These are phyloP conservation scores for Ganoderma sp. DNA, from an alignment of 1,284 basidiomycete species.

Conservation along the genomic window DNA sequence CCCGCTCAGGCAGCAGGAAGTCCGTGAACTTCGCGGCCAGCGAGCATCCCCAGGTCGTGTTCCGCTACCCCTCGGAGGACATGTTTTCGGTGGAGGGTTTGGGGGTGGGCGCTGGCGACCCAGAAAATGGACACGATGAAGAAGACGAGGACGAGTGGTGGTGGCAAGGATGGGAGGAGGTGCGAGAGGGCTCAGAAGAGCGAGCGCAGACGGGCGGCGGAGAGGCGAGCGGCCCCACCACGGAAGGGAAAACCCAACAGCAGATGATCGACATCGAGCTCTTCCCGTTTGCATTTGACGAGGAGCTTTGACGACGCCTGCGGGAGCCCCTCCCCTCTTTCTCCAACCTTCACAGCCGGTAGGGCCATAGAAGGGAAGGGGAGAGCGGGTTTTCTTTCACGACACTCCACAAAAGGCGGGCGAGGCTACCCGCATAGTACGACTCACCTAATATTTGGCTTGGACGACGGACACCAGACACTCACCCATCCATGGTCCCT, in stretches of 20 bases:
- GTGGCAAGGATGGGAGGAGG: conserved; percentile 38
- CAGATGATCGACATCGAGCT: conserved; percentile 7
- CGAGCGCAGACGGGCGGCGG: conserved; percentile 8
- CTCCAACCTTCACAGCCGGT: background rate
- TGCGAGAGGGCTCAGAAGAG: conserved; percentile 17
- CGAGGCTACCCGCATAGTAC: conserved; percentile 5
- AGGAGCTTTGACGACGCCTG: conserved; percentile 6
- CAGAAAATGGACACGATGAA: conserved; percentile 10
- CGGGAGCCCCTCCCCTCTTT: background rate
- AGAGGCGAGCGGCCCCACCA: conserved; percentile 8
- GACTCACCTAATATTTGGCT: conserved; percentile 6
- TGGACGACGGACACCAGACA: conserved; percentile 11
- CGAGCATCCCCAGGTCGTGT: conserved; percentile 33
- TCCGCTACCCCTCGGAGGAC: conserved; percentile 34
- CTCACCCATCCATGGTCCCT: conserved; percentile 6
- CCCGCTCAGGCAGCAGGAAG: conserved; percentile 25
- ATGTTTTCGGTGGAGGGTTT: conserved; percentile 23
- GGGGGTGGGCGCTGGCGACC: conserved; percentile 3
- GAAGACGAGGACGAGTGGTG: conserved; percentile 33
- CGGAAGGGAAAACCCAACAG: background rate
- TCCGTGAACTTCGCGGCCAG: conserved; percentile 32
- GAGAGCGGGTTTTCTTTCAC: no score
- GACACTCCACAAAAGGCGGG: conserved; percentile 5
- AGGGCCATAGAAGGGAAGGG: background rate
- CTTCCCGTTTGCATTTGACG: conserved; percentile 10